A percentile compares a stretch with the other conserved stretches of the same genome.
Evolutionary conservation across 768 basidiomycete genomes (phyloP).

Genomic region (Kwoniella dejecticola): DNA sequence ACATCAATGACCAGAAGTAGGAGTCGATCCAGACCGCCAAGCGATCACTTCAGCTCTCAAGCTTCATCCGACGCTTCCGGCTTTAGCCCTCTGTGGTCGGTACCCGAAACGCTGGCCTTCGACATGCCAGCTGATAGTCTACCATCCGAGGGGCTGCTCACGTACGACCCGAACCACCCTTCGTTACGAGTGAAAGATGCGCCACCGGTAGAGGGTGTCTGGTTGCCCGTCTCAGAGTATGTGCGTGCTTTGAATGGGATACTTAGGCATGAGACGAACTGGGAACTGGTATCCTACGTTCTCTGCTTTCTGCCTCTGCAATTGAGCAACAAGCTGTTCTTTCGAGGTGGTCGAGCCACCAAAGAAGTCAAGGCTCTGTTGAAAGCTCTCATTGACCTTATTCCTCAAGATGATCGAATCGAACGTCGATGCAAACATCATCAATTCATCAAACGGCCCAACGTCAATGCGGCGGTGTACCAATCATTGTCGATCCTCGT

Average conservation of each 20-base stretch:
- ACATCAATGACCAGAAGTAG: conserved; percentile 43
- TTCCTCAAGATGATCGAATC: conserved; percentile 47
- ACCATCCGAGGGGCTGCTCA: conserved; percentile 58
- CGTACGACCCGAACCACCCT: conserved; percentile 55
- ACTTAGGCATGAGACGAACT: conserved; percentile 74
- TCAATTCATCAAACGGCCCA: conserved; percentile 63
- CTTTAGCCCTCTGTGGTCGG: conserved; percentile 63
- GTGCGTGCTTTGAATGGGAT: conserved; percentile 66
- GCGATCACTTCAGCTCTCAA: background rate
- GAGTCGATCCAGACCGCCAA: conserved; percentile 50
- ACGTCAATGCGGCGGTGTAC: conserved; percentile 84
- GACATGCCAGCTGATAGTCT: conserved; percentile 58
- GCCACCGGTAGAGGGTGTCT: conserved; percentile 51
- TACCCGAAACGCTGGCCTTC: conserved; percentile 48
- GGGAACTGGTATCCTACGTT: conserved; percentile 91
- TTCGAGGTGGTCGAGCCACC: conserved; percentile 84
- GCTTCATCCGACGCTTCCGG: conserved; percentile 14
- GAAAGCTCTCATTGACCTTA: conserved; percentile 63
- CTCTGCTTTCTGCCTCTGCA: conserved; percentile 88
- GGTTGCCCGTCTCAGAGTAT: conserved; percentile 74
- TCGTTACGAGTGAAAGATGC: conserved; percentile 39
- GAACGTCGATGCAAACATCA: conserved; percentile 52
- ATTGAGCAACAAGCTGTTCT: conserved; percentile 91
- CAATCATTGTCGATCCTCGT: conserved; percentile 84
- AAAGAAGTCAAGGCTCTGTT: conserved; percentile 66